A percentile compares a stretch with the other conserved stretches of the same genome.
phyloP scores from a whole-genome alignment of 179 eudicot species.

The Sideroxylon spinosum region DNA sequence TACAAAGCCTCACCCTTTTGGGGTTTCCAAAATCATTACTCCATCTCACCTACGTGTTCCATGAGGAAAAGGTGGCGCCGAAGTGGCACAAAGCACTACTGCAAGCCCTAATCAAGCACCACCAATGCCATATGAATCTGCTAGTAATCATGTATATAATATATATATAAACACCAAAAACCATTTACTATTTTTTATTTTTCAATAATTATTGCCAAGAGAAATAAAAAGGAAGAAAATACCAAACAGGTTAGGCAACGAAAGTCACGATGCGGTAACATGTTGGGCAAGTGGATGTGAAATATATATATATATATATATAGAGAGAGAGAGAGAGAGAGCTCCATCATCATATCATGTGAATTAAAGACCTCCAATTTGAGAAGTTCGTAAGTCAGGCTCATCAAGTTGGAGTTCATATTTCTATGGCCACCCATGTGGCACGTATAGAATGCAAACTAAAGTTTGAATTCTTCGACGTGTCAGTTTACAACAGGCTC shows the following conservation, averaged over 20 bases:
- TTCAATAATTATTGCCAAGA: no score
- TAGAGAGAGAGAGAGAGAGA: background rate
- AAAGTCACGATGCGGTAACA: background rate
- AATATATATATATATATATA: background rate
- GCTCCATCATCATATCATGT: background rate
- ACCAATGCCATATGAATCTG: no score
- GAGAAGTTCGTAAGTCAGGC: background rate
- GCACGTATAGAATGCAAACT: background rate
- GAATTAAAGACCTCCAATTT: conserved; percentile 9
- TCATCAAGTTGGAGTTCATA: conserved; percentile 5
- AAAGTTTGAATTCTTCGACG: background rate
- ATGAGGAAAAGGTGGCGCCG: no score
- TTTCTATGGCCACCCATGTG: background rate
- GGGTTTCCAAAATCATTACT: no score
- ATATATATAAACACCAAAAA: no score
- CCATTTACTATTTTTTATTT: no score
- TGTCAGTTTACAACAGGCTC: background rate
- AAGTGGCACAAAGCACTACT: no score
- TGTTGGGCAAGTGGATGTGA: background rate
- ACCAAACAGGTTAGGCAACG: background rate
- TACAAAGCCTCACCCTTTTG: no score
- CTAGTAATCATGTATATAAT: no score
- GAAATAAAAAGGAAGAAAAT: no score
- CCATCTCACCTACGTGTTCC: no score
- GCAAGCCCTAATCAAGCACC: no score